Percentiles rank a stretch among this genome's conserved stretches.
phyloP scores from a whole-genome alignment of 2,329 filamentous ascomycete genomes.

The Colletotrichum acutatum region DNA sequence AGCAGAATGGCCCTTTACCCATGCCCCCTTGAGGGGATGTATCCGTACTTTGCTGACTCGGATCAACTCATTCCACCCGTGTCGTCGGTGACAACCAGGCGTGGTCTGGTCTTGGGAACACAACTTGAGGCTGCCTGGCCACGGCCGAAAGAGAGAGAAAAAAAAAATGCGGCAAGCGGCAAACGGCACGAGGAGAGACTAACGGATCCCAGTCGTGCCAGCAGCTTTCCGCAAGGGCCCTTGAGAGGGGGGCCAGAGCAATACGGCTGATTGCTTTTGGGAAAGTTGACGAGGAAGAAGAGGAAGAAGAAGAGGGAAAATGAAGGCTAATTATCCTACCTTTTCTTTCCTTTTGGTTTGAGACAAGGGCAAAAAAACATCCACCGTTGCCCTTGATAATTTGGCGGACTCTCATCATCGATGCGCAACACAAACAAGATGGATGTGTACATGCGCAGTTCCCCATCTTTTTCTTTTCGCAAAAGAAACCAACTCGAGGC shows the following conservation, averaged over 20 bases:
- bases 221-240: not conserved
- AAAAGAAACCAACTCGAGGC: slow-evolving; percentile 30
- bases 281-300: too few species aligned
- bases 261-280: slow-evolving; percentile 22
- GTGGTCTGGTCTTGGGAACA: not conserved
- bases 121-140: not conserved
- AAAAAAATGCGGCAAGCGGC: not conserved
- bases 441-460: too few species aligned
- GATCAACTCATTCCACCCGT: slow-evolving; percentile 17
- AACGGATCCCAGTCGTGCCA: not conserved
- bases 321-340: not conserved
- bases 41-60: slow-evolving; percentile 7
- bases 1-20: not conserved
- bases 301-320: not conserved
- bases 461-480: not conserved
- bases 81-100: slow-evolving; percentile 11
- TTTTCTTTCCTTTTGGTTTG: slow-evolving; percentile 11
- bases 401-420: not conserved
- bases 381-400: slow-evolving; percentile 2
- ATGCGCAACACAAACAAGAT: not conserved
- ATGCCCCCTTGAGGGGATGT: not conserved
- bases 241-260: not conserved
- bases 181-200: not conserved
- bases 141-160: not conserved
- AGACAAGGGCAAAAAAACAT: slow-evolving; percentile 1